Conservation (phyloP, 1,139 yeast species). For the Kurtzmaniella quercitrusa region DNA sequence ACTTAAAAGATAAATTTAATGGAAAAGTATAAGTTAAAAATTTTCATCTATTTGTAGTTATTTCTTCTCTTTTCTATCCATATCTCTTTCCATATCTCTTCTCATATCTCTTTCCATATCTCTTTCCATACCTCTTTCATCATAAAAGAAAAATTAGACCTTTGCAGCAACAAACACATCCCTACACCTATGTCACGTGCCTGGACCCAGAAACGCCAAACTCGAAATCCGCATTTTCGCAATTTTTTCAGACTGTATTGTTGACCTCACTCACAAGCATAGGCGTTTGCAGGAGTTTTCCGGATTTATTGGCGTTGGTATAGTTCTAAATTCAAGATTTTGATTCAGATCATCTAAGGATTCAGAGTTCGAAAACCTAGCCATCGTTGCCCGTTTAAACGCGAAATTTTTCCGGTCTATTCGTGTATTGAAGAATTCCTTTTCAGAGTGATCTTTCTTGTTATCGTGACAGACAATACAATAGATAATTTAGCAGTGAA, state of each 20-base stretch:
- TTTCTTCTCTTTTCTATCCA: too few species aligned
- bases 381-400: neutral
- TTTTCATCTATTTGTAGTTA: too few species aligned
- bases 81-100: neutral
- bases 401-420: too few species aligned
- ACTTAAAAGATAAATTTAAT: too few species aligned
- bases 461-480: too few species aligned
- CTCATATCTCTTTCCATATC: neutral
- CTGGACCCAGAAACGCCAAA: neutral
- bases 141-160: neutral
- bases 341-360: neutral
- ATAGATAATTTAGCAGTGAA: too few species aligned
- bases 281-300: neutral
- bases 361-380: neutral
- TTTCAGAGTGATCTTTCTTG: too few species aligned
- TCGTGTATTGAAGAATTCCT: too few species aligned
- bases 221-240: slow-evolving; percentile 1
- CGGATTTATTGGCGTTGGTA: neutral
- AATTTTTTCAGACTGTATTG: neutral
- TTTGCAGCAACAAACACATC: neutral
- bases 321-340: neutral
- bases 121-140: neutral
- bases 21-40: too few species aligned
- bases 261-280: neutral
- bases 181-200: slow-evolving; percentile 2